Percentiles rank a stretch among this genome's conserved stretches.
Conservation (phyloP, 2,329 filamentous ascomycete species). For the Exophiala mesophila region DNA sequence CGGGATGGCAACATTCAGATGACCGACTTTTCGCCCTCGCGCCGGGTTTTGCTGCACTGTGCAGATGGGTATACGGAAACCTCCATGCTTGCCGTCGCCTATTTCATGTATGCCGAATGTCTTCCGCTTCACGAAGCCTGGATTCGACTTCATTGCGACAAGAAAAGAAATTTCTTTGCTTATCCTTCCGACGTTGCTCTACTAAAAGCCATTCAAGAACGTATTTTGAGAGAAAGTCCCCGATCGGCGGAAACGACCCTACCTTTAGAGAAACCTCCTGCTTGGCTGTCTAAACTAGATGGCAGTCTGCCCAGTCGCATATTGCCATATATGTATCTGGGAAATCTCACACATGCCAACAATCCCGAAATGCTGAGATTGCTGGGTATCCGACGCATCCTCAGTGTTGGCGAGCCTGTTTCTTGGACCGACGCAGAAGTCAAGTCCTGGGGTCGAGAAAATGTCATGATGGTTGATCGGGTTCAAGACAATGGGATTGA, state of each 20-base stretch:
- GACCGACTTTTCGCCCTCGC: constrained; percentile 40
- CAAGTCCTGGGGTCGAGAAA: constrained; percentile 69
- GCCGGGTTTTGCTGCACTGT: constrained; percentile 84
- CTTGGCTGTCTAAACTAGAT: constrained; percentile 78
- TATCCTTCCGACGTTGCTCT: constrained; percentile 86
- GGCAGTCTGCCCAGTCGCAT: constrained; percentile 87
- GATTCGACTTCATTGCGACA: constrained; percentile 75
- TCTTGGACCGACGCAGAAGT: constrained; percentile 70
- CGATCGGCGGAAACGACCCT: constrained; percentile 28
- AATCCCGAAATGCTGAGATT: constrained; percentile 76
- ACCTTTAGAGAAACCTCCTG: constrained; percentile 49
- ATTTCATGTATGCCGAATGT: constrained; percentile 88
- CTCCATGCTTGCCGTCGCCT: constrained; percentile 80
- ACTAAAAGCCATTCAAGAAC: constrained; percentile 69
- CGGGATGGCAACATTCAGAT: constrained; percentile 56
- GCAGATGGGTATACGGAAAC: constrained; percentile 95
- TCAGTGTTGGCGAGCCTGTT: constrained; percentile 87
- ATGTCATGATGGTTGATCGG: constrained; percentile 72
- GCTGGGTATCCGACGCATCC: constrained; percentile 77
- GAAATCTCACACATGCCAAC: constrained; percentile 88
- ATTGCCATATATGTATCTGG: constrained; percentile 91
- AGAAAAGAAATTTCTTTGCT: constrained; percentile 89
- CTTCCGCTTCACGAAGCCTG: constrained; percentile 77
- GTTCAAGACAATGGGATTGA: constrained; percentile 98
- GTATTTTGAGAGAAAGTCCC: constrained; percentile 69